Conservation (phyloP, 305 asterid species). For the Nicotiana rustica region DNA sequence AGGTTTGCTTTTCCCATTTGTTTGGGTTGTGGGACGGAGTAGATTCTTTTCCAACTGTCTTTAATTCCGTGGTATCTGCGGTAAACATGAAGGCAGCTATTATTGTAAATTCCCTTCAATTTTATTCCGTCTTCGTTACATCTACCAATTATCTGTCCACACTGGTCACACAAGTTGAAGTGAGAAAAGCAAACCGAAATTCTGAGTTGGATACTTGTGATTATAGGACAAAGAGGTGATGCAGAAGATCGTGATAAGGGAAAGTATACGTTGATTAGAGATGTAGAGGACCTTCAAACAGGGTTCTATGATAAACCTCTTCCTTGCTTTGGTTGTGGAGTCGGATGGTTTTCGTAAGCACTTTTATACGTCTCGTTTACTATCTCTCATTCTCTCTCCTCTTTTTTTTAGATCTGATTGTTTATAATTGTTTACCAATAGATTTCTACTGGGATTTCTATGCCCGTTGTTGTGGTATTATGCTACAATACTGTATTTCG, state of each 20-base stretch:
- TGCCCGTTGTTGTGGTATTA: constrained; percentile 96
- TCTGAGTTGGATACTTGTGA: constrained; percentile 30
- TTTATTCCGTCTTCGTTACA: neutral
- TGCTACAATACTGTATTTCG: constrained; percentile 87
- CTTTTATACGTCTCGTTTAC: constrained; percentile 5
- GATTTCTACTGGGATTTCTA: constrained; percentile 82
- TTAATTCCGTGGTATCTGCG: neutral
- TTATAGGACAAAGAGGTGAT: constrained; percentile 56
- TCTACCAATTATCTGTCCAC: neutral
- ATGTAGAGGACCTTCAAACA: constrained; percentile 72
- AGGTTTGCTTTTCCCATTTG: neutral
- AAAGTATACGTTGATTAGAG: constrained; percentile 65
- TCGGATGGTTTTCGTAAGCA: constrained; percentile 97
- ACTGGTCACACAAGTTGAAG: neutral
- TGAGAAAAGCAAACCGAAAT: neutral
- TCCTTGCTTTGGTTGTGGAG: constrained; percentile 98
- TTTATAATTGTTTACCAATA: constrained; percentile 38
- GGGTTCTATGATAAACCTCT: constrained; percentile 92
- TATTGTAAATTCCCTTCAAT: neutral
- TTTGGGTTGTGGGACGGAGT: neutral
- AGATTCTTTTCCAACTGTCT: neutral
- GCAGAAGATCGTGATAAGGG: constrained; percentile 63
- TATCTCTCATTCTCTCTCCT: constrained; percentile 23
- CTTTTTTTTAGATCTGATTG: neutral
- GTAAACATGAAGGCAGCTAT: neutral